These are phyloP conservation scores for Chrysanthemum makinoi DNA, from an alignment of 129 eudicot species.

Conservation along the genomic window DNA sequence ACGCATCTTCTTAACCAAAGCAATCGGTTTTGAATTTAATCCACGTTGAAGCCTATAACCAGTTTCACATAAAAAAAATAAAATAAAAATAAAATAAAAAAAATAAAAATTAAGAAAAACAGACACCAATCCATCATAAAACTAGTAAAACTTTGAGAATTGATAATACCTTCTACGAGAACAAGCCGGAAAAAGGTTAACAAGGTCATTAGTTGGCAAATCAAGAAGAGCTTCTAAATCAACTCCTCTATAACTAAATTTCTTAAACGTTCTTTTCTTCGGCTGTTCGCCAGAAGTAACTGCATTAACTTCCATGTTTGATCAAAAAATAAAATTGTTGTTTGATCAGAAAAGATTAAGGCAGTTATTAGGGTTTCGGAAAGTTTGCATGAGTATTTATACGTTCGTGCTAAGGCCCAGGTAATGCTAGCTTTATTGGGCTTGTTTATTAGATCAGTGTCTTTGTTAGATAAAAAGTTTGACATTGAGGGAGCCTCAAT, in stretches of 20 bases:
- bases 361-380: too few relatives aligned
- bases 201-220: constrained; percentile 69
- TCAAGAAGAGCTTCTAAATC: constrained; percentile 76
- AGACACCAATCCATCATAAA: not conserved
- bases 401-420: too few relatives aligned
- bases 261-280: constrained; percentile 78
- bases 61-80: not conserved
- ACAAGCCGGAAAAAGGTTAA: constrained; percentile 64
- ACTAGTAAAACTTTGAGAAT: not conserved
- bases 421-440: too few relatives aligned
- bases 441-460: too few relatives aligned
- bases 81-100: not conserved
- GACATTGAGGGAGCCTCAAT: too few relatives aligned
- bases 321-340: too few relatives aligned
- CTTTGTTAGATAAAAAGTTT: too few relatives aligned
- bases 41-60: constrained; percentile 44
- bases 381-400: too few relatives aligned
- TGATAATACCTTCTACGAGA: constrained; percentile 55
- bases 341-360: too few relatives aligned
- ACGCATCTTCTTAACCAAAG: constrained; percentile 53
- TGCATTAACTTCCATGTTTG: too few relatives aligned
- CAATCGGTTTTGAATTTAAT: constrained; percentile 54
- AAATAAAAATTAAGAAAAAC: not conserved
- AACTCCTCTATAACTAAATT: constrained; percentile 72
- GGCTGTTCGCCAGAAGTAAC: constrained; percentile 16